Evolutionary conservation across 1,139 yeast genomes (phyloP).

Genomic region (Saccharomyces hybrid): DNA sequence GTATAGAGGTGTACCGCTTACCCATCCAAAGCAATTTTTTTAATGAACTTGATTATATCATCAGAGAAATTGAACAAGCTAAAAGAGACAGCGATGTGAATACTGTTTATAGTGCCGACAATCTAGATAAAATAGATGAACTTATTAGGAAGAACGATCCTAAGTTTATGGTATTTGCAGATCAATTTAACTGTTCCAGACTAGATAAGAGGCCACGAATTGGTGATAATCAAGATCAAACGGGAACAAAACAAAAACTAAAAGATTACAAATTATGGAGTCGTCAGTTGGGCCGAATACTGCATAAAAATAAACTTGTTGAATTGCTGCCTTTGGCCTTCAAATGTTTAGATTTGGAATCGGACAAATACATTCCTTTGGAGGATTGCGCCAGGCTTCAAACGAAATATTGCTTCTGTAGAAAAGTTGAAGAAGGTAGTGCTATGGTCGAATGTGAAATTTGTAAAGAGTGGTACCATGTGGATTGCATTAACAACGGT

Average conservation of each 20-base stretch:
- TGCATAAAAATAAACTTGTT: conserved; percentile 33
- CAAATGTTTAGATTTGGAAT: conserved; percentile 30
- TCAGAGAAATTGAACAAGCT: conserved; percentile 20
- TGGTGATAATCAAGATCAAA: not conserved
- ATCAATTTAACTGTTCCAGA: conserved; percentile 4
- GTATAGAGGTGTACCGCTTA: conserved; percentile 14
- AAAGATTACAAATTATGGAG: conserved; percentile 40
- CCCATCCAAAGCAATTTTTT: conserved; percentile 21
- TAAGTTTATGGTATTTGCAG: not conserved
- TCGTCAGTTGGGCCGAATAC: conserved; percentile 35
- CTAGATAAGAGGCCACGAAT: not conserved
- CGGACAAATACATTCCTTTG: conserved; percentile 34
- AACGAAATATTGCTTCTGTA: conserved; percentile 56
- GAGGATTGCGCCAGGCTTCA: conserved; percentile 16
- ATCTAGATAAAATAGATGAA: not conserved
- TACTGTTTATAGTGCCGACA: not conserved
- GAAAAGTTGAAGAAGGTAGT: conserved; percentile 55
- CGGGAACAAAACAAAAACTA: conserved; percentile 5
- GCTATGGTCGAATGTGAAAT: conserved; percentile 72
- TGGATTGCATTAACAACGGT: conserved; percentile 49
- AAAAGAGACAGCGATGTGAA: conserved; percentile 28
- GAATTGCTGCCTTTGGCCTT: conserved; percentile 26
- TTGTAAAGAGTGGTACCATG: conserved; percentile 80
- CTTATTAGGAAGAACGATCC: not conserved
- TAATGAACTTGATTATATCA: conserved; percentile 16